Evolutionary conservation across 306 rosid genomes (phyloP).

Genomic region (Pyrus communis): DNA sequence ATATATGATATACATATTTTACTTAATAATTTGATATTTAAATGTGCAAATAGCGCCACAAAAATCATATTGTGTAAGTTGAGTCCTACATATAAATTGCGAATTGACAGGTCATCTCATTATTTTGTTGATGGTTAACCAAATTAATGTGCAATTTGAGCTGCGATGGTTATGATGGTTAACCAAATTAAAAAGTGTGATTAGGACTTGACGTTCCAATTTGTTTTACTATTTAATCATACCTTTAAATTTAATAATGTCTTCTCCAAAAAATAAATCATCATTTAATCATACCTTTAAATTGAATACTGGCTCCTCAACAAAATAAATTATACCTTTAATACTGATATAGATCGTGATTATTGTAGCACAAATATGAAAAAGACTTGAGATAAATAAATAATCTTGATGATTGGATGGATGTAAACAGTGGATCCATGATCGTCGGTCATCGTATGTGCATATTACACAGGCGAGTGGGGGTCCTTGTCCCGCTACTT

Average conservation of each 20-base stretch:
- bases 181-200: neutral
- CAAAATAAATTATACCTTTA: too few relatives aligned
- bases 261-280: neutral
- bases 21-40: too few relatives aligned
- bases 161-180: neutral
- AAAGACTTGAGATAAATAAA: too few relatives aligned
- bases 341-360: neutral
- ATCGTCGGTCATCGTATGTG: neutral
- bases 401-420: neutral
- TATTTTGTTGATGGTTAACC: neutral
- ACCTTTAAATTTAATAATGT: neutral
- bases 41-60: neutral
- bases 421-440: neutral
- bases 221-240: neutral
- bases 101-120: slow-evolving; percentile 1
- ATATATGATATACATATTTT: too few relatives aligned
- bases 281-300: neutral
- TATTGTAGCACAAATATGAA: too few relatives aligned
- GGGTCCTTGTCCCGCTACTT: neutral
- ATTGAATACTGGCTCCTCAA: neutral
- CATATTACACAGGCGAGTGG: neutral
- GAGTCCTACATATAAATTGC: neutral
- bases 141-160: neutral
- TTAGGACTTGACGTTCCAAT: neutral
- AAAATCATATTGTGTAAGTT: neutral